A percentile compares a stretch with the other conserved stretches of the same genome.
Conservation (phyloP, 495 filamentous ascomycete genomes). For the Trypethelium eluteriae region DNA sequence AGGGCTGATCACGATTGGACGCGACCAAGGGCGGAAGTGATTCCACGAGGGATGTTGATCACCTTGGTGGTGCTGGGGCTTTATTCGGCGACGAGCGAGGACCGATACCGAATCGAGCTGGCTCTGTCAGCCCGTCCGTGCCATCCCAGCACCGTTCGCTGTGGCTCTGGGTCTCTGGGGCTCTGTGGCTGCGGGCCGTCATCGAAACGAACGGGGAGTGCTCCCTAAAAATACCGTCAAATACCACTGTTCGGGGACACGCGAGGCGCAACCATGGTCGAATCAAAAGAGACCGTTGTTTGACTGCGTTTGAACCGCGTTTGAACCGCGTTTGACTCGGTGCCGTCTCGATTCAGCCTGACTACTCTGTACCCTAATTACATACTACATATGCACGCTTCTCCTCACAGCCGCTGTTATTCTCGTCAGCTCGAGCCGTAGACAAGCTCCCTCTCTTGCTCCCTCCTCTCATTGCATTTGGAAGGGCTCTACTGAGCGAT, state of each 20-base stretch:
- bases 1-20: neutral
- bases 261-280: neutral
- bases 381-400: neutral
- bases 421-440: constrained; percentile 7
- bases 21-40: too few relatives aligned
- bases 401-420: neutral
- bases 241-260: neutral
- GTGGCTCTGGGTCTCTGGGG: neutral
- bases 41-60: too few relatives aligned
- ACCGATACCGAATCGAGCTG: too few relatives aligned
- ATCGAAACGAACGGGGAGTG: neutral
- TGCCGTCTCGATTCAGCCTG: neutral
- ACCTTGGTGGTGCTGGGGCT: too few relatives aligned
- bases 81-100: too few relatives aligned
- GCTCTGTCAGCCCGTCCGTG: too few relatives aligned
- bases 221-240: constrained; percentile 1
- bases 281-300: neutral
- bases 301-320: constrained; percentile 1
- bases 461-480: neutral
- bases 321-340: neutral
- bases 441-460: neutral
- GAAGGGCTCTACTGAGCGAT: neutral
- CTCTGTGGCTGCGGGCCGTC: neutral
- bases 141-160: too few relatives aligned
- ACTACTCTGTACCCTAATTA: too few relatives aligned